Conservation (phyloP, 1,284 basidiomycete species). For the Somion occarium region DNA sequence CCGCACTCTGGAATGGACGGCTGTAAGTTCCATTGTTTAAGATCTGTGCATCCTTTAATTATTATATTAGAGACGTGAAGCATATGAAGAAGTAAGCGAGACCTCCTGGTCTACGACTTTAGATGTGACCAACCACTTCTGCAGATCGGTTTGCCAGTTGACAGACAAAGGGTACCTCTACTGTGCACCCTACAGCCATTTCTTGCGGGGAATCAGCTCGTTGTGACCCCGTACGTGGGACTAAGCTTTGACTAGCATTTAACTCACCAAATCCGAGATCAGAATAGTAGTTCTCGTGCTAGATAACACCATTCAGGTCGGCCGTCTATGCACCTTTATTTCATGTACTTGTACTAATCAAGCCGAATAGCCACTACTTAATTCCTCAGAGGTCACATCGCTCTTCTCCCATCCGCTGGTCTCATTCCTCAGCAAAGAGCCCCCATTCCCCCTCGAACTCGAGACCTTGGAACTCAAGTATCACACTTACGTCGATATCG, state of each 20-base stretch:
- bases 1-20: slow-evolving; percentile 68
- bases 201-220: slow-evolving; percentile 61
- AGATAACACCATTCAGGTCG: slow-evolving; percentile 61
- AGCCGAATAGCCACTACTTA: slow-evolving; percentile 75
- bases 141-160: slow-evolving; percentile 76
- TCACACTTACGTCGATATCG: slow-evolving; percentile 58
- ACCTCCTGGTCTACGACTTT: not conserved
- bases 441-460: slow-evolving; percentile 54
- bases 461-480: slow-evolving; percentile 56
- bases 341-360: not conserved
- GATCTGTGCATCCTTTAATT: not conserved
- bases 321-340: slow-evolving; percentile 13
- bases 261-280: not conserved
- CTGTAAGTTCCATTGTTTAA: slow-evolving; percentile 44
- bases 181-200: slow-evolving; percentile 76
- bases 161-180: slow-evolving; percentile 62
- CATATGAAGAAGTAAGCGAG: slow-evolving; percentile 60
- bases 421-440: slow-evolving; percentile 63
- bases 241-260: slow-evolving; percentile 1
- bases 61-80: slow-evolving; percentile 57
- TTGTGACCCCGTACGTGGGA: slow-evolving; percentile 73
- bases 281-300: slow-evolving; percentile 81
- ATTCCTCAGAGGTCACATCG: slow-evolving; percentile 69
- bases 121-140: slow-evolving; percentile 9
- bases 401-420: slow-evolving; percentile 80